These are phyloP conservation scores for Penicillium sclerotiorum DNA, from an alignment of 2,329 filamentous ascomycete species.

Conservation along the genomic window DNA sequence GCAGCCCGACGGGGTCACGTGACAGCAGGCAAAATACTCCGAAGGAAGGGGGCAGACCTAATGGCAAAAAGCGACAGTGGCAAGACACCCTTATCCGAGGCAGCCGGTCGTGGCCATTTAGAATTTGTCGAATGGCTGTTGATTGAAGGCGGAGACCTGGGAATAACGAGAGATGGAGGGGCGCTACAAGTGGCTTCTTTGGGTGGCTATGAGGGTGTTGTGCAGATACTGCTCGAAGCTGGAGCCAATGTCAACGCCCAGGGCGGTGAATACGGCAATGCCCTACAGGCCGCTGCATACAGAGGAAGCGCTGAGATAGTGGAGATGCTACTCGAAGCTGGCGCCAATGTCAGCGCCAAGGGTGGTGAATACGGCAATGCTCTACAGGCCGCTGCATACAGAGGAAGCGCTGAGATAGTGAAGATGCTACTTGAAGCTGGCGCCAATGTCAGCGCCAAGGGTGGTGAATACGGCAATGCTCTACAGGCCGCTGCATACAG, in stretches of 20 bases:
- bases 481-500: background rate
- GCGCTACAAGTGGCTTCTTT: background rate
- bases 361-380: constrained; percentile 3
- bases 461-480: constrained; percentile 1
- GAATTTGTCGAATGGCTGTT: constrained; percentile 9
- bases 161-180: background rate
- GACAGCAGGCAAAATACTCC: background rate
- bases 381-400: constrained; percentile 1
- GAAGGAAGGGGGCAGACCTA: background rate
- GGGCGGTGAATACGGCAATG: background rate
- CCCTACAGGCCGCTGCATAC: constrained; percentile 6
- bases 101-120: background rate
- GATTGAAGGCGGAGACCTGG: background rate
- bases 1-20: constrained; percentile 5
- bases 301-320: background rate
- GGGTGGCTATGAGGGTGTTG: background rate
- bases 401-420: background rate
- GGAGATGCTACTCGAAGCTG: constrained; percentile 1
- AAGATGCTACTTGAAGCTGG: constrained; percentile 2
- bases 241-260: background rate
- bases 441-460: constrained; percentile 4
- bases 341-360: constrained; percentile 5
- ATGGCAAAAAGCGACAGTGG: background rate
- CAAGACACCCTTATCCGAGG: background rate
- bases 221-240: background rate